These are phyloP conservation scores for Alternaria sp. DNA, from an alignment of 2,329 filamentous ascomycete genomes.

Conservation along the genomic window DNA sequence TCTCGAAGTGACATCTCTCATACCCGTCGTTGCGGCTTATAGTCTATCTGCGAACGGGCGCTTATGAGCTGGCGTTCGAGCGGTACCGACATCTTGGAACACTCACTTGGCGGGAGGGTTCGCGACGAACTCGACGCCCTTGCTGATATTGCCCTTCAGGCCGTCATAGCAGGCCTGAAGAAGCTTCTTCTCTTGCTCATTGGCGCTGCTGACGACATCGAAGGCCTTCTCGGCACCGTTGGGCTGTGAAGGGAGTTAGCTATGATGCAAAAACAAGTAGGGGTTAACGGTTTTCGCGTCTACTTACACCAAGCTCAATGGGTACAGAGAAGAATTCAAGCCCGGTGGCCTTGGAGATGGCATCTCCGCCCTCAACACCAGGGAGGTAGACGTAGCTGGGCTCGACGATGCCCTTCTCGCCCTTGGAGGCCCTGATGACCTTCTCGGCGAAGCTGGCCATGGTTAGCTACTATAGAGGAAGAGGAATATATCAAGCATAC, in stretches of 20 bases:
- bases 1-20: conserved; percentile 25
- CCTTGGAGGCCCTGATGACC: conserved; percentile 85
- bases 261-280: not conserved
- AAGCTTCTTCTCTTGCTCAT: conserved; percentile 88
- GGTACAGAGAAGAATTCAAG: conserved; percentile 95
- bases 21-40: conserved; percentile 23
- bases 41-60: conserved; percentile 28
- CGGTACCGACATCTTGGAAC: not conserved
- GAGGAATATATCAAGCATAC: not conserved
- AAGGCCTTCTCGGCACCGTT: conserved; percentile 85
- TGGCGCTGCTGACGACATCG: conserved; percentile 79
- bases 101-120: conserved; percentile 69
- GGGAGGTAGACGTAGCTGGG: conserved; percentile 95
- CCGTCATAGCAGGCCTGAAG: conserved; percentile 77
- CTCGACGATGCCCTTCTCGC: conserved; percentile 92
- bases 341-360: conserved; percentile 82
- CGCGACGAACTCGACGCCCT: conserved; percentile 89
- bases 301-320: conserved; percentile 89
- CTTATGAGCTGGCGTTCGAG: conserved; percentile 14
- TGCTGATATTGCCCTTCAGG: conserved; percentile 90
- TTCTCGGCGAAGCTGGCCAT: conserved; percentile 80
- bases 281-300: not conserved
- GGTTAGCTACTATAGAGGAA: not conserved
- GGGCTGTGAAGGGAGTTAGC: conserved; percentile 62
- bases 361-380: conserved; percentile 86